Conservation (phyloP, 306 rosid species). For the Senna tora region DNA sequence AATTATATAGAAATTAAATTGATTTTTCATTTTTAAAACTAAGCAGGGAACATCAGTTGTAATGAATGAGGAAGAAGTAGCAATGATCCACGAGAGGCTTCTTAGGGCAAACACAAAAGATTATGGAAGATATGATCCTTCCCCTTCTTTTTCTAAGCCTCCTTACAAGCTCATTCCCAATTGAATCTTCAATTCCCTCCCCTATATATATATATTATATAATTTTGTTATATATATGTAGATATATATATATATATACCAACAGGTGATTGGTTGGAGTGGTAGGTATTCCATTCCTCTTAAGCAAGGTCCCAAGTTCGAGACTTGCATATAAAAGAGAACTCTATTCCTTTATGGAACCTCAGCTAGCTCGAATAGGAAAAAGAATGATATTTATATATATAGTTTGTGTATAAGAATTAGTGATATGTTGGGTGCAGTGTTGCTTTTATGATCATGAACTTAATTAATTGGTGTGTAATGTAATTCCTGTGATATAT, state of each 20-base stretch:
- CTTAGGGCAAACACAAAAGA: constrained; percentile 60
- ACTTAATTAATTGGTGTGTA: not conserved
- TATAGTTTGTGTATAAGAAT: not conserved
- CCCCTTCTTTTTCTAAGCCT: constrained; percentile 72
- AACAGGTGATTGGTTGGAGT: no score
- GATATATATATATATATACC: not conserved
- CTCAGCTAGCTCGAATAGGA: no score
- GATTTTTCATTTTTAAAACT: no score
- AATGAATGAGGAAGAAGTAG: constrained; percentile 37
- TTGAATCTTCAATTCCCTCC: constrained; percentile 42
- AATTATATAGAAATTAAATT: no score
- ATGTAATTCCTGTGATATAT: no score
- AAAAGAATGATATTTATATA: no score
- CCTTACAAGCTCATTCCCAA: constrained; percentile 80
- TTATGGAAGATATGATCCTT: constrained; percentile 73
- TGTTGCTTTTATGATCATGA: not conserved
- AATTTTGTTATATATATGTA: not conserved
- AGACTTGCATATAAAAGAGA: no score
- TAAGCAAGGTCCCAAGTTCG: no score
- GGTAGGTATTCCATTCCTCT: no score
- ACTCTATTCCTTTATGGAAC: no score
- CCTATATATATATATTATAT: not conserved
- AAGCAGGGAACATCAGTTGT: constrained; percentile 28
- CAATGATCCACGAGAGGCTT: constrained; percentile 60
- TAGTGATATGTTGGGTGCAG: no score